phyloP scores from a whole-genome alignment of 805 yeast genomes.

The Maudiozyma bulderi region DNA sequence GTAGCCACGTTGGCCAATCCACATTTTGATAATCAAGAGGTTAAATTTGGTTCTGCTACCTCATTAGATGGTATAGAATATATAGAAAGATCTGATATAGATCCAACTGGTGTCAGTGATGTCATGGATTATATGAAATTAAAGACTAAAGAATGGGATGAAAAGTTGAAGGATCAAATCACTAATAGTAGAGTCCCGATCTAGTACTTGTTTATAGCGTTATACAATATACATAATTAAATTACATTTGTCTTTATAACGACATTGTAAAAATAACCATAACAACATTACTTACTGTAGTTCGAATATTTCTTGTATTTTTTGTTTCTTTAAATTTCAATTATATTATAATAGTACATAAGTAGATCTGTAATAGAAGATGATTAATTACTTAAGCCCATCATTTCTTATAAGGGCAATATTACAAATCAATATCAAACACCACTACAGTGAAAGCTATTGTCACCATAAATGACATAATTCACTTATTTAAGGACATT shows the following conservation, averaged over 20 bases:
- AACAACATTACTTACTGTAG: not conserved
- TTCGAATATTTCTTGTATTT: not conserved
- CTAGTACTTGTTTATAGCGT: constrained; percentile 1
- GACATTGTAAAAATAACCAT: not conserved
- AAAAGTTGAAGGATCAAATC: constrained; percentile 63
- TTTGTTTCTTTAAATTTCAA: not conserved
- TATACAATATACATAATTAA: not conserved
- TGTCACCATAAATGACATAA: not conserved
- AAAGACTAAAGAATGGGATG: constrained; percentile 63
- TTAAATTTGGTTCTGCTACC: constrained; percentile 68
- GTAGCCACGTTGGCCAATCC: constrained; percentile 50
- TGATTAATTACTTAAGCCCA: too few relatives aligned
- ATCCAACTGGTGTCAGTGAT: constrained; percentile 54
- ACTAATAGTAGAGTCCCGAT: constrained; percentile 35
- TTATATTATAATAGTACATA: not conserved
- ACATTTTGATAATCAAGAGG: constrained; percentile 34
- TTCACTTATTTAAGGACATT: constrained; percentile 48
- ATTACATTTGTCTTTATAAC: not conserved
- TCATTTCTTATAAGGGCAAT: not conserved
- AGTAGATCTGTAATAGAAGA: too few relatives aligned
- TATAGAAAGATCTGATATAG: constrained; percentile 46
- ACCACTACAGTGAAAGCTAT: not conserved
- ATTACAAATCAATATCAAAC: not conserved
- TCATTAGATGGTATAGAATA: constrained; percentile 55
- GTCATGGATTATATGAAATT: constrained; percentile 54